phyloP scores from a whole-genome alignment of 1,139 yeast species.

The Pneumocystis murina region DNA sequence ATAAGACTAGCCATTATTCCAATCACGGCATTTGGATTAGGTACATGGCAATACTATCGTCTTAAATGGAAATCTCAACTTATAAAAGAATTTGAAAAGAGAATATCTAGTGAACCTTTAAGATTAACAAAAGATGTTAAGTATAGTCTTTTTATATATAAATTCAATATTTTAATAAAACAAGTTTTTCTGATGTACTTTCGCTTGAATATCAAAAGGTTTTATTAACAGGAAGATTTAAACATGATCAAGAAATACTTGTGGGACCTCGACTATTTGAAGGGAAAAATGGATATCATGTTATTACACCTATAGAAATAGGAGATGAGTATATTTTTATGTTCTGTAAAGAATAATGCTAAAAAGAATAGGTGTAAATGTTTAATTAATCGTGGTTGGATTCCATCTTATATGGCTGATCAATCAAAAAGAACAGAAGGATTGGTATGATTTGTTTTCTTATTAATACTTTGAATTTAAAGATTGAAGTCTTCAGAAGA shows the following conservation, averaged over 20 bases:
- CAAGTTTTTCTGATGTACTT: slow-evolving; percentile 31
- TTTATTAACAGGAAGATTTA: slow-evolving; percentile 55
- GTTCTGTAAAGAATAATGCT: slow-evolving; percentile 31
- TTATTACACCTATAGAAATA: slow-evolving; percentile 71
- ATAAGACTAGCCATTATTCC: slow-evolving; percentile 54
- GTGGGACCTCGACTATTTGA: slow-evolving; percentile 79
- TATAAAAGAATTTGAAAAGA: slow-evolving; percentile 68
- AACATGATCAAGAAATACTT: slow-evolving; percentile 75
- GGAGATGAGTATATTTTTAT: slow-evolving; percentile 38
- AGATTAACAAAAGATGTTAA: slow-evolving; percentile 39
- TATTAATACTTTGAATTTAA: background rate
- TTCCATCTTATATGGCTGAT: slow-evolving; percentile 52
- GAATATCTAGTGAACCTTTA: slow-evolving; percentile 57
- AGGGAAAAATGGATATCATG: slow-evolving; percentile 61
- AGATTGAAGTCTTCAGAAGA: slow-evolving; percentile 38
- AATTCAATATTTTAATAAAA: background rate
- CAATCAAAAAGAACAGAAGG: slow-evolving; percentile 45
- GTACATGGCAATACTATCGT: slow-evolving; percentile 86
- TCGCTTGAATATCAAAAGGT: slow-evolving; percentile 76
- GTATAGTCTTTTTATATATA: slow-evolving; percentile 4
- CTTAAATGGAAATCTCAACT: slow-evolving; percentile 78
- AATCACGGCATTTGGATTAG: slow-evolving; percentile 64
- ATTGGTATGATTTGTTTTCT: background rate
- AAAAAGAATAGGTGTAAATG: slow-evolving; percentile 22
- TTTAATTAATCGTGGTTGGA: slow-evolving; percentile 87